Conservation (phyloP, 1,284 basidiomycete genomes). For the Ustilago xerochloae region DNA sequence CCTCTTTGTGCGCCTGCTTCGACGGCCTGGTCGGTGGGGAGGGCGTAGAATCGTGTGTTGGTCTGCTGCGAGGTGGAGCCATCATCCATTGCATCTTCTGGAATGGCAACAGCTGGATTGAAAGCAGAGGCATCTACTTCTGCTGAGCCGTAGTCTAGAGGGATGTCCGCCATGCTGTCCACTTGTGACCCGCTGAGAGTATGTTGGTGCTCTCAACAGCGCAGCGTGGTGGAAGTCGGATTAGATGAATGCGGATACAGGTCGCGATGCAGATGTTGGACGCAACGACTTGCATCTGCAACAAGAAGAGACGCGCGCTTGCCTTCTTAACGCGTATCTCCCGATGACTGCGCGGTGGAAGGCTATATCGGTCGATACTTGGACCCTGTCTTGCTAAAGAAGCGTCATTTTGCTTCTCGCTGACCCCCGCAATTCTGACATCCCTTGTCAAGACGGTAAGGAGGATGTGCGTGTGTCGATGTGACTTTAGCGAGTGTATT, state of each 20-base stretch:
- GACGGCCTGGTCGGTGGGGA: conserved; percentile 51
- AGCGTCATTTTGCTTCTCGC: too few relatives aligned
- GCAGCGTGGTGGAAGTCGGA: background rate
- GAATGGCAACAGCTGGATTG: conserved; percentile 5
- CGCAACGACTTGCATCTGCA: background rate
- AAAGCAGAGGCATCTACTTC: conserved; percentile 5
- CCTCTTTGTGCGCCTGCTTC: conserved; percentile 53
- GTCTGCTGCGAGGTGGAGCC: background rate
- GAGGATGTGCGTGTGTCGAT: background rate
- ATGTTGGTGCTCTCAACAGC: background rate
- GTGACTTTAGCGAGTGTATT: background rate
- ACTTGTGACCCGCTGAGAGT: background rate
- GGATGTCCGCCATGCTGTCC: conserved; percentile 29
- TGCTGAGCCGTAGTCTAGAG: conserved; percentile 44
- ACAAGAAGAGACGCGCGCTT: background rate
- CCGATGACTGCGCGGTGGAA: background rate
- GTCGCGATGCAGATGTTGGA: background rate
- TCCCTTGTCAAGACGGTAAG: background rate
- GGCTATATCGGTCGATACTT: background rate
- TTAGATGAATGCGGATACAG: background rate
- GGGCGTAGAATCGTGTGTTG: conserved; percentile 46
- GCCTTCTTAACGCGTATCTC: background rate
- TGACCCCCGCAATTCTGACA: too few relatives aligned
- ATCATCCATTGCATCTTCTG: conserved; percentile 44
- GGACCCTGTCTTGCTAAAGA: too few relatives aligned